Evolutionary conservation across 768 basidiomycete genomes (phyloP).

Genomic region (Tubosaeta brunneosetosa): DNA sequence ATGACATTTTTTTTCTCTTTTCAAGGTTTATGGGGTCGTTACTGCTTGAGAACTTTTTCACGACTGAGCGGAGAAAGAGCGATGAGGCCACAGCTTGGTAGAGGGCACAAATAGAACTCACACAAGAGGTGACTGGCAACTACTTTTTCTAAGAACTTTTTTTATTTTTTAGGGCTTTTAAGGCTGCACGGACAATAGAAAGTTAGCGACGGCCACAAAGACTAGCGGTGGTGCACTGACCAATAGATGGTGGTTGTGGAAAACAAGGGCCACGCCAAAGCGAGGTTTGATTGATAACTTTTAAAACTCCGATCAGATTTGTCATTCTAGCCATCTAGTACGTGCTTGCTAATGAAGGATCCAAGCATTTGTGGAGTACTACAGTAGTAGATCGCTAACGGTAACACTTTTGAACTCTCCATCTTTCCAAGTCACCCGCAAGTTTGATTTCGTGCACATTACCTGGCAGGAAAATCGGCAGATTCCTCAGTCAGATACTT

Average conservation of each 20-base stretch:
- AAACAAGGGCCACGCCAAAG: slow-evolving; percentile 32
- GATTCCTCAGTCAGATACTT: too few relatives aligned
- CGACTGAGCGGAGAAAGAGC: slow-evolving; percentile 34
- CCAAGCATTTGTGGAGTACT: too few relatives aligned
- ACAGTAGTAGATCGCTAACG: too few relatives aligned
- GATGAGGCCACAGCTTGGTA: slow-evolving; percentile 12
- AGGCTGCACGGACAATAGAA: slow-evolving; percentile 33
- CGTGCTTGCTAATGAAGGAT: too few relatives aligned
- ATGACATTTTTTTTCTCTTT: slow-evolving; percentile 48
- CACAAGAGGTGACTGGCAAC: slow-evolving; percentile 75
- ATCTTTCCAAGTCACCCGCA: too few relatives aligned
- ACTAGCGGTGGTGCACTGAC: slow-evolving; percentile 34
- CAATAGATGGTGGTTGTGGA: slow-evolving; percentile 65
- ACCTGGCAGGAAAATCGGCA: too few relatives aligned
- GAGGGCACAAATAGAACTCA: slow-evolving; percentile 32
- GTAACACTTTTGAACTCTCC: too few relatives aligned
- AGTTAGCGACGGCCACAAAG: slow-evolving; percentile 13
- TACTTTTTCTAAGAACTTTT: slow-evolving; percentile 66
- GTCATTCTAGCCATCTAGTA: too few relatives aligned
- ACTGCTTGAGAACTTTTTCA: slow-evolving; percentile 90
- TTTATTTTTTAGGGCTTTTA: slow-evolving; percentile 61
- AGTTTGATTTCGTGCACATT: too few relatives aligned
- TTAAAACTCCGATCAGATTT: slow-evolving; percentile 39
- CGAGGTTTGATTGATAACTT: slow-evolving; percentile 25
- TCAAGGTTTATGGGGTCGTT: slow-evolving; percentile 68